These are phyloP conservation scores for Trichoderma sp. DNA, from an alignment of 2,329 filamentous ascomycete species.

Conservation along the genomic window DNA sequence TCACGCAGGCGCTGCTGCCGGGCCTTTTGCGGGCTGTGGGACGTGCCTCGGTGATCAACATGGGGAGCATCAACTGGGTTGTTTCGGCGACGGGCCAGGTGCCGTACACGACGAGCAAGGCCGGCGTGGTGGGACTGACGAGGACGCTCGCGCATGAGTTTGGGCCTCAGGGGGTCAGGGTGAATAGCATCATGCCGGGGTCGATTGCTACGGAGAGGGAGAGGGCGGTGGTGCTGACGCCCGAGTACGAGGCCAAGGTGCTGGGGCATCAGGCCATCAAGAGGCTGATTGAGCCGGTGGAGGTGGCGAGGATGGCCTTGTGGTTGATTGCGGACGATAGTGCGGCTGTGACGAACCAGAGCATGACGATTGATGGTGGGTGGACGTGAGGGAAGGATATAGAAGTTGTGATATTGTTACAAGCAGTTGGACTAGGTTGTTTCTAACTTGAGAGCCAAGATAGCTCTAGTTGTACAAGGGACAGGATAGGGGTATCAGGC, in stretches of 20 bases:
- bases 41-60: slow-evolving; percentile 44
- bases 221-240: slow-evolving; percentile 48
- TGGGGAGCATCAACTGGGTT: slow-evolving; percentile 54
- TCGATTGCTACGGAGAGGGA: slow-evolving; percentile 51
- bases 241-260: slow-evolving; percentile 45
- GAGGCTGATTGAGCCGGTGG: slow-evolving; percentile 45
- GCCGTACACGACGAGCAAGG: slow-evolving; percentile 56
- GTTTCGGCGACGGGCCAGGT: slow-evolving; percentile 48
- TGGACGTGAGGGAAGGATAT: slow-evolving; percentile 15
- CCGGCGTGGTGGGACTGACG: slow-evolving; percentile 58
- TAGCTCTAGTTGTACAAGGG: background rate
- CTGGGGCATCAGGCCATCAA: slow-evolving; percentile 48
- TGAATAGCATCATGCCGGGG: slow-evolving; percentile 55
- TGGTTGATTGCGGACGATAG: slow-evolving; percentile 50
- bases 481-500: too few species aligned
- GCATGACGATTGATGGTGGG: slow-evolving; percentile 27
- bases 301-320: slow-evolving; percentile 51
- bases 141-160: slow-evolving; percentile 58
- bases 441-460: background rate
- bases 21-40: slow-evolving; percentile 49
- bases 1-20: slow-evolving; percentile 70
- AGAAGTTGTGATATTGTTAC: background rate
- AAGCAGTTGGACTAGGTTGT: too few species aligned
- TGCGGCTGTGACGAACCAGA: slow-evolving; percentile 24
- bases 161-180: slow-evolving; percentile 49